These are phyloP conservation scores for Boletus pseudopeckii DNA, from an alignment of 768 basidiomycete genomes.

Conservation along the genomic window DNA sequence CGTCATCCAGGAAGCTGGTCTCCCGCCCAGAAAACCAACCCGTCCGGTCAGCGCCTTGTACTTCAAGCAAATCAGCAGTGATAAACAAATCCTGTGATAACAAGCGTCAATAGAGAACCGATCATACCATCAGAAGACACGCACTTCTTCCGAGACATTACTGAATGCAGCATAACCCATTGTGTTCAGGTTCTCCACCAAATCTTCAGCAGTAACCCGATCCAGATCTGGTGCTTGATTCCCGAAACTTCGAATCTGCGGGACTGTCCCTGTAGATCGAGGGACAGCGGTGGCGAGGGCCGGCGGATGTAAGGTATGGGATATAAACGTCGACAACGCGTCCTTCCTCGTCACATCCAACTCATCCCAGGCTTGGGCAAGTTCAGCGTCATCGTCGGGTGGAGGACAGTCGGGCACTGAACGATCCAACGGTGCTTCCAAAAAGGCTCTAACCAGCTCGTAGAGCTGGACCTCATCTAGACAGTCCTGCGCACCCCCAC, in stretches of 20 bases:
- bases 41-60: conserved; percentile 73
- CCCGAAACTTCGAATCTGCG: conserved; percentile 27
- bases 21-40: conserved; percentile 74
- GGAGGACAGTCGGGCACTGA: conserved; percentile 37
- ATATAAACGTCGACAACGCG: conserved; percentile 45
- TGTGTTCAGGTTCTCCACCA: conserved; percentile 75
- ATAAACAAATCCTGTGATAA: conserved; percentile 65
- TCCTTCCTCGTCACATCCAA: conserved; percentile 42
- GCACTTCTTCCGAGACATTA: conserved; percentile 75
- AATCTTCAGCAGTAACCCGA: conserved; percentile 57
- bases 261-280: conserved; percentile 10
- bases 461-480: conserved; percentile 69
- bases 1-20: conserved; percentile 48
- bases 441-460: conserved; percentile 55
- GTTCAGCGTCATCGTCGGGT: conserved; percentile 39
- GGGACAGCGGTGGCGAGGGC: conserved; percentile 27
- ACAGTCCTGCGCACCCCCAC: conserved; percentile 76
- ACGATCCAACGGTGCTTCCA: conserved; percentile 55
- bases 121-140: conserved; percentile 9
- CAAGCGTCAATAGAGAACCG: conserved; percentile 4
- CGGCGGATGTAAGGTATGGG: conserved; percentile 61
- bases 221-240: conserved; percentile 61
- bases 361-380: conserved; percentile 45
- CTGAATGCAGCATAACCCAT: conserved; percentile 74
- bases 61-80: conserved; percentile 74